These are phyloP conservation scores for Naganishia kalamii DNA, from an alignment of 768 basidiomycete species.

Conservation along the genomic window DNA sequence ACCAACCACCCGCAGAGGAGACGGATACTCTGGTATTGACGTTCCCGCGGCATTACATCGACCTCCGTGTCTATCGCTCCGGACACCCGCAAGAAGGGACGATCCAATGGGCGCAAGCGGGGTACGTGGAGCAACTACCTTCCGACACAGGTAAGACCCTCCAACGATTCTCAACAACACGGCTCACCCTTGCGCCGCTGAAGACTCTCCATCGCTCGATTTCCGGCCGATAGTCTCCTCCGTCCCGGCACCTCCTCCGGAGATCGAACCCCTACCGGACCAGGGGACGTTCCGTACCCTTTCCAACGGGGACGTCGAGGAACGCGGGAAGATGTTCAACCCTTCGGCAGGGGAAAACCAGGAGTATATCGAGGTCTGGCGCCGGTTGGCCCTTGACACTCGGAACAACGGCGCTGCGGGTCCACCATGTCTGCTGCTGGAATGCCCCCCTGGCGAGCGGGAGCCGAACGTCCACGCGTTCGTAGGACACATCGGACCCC, in stretches of 20 bases:
- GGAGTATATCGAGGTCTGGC: constrained; percentile 29
- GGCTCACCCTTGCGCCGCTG: background rate
- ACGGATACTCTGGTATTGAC: constrained; percentile 36
- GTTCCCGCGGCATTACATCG: constrained; percentile 26
- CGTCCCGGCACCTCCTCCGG: background rate
- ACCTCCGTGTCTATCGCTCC: constrained; percentile 25
- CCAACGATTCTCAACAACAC: background rate
- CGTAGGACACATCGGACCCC: background rate
- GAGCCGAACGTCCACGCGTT: background rate
- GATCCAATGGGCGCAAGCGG: constrained; percentile 31
- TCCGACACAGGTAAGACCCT: constrained; percentile 24
- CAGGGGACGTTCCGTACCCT: constrained; percentile 28
- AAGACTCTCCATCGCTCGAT: background rate
- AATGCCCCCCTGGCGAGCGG: background rate
- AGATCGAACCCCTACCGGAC: constrained; percentile 23
- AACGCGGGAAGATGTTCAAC: constrained; percentile 30
- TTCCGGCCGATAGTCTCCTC: constrained; percentile 1
- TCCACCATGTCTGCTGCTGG: background rate
- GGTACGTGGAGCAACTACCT: constrained; percentile 22
- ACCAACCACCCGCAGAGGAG: constrained; percentile 25
- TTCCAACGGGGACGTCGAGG: constrained; percentile 28
- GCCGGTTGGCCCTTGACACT: background rate
- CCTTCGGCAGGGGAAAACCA: constrained; percentile 25
- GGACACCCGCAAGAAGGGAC: constrained; percentile 20
- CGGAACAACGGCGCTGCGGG: too few species aligned